Conservation (phyloP, 108 stramenopile genomes). For the Mediolabrus comicus region DNA sequence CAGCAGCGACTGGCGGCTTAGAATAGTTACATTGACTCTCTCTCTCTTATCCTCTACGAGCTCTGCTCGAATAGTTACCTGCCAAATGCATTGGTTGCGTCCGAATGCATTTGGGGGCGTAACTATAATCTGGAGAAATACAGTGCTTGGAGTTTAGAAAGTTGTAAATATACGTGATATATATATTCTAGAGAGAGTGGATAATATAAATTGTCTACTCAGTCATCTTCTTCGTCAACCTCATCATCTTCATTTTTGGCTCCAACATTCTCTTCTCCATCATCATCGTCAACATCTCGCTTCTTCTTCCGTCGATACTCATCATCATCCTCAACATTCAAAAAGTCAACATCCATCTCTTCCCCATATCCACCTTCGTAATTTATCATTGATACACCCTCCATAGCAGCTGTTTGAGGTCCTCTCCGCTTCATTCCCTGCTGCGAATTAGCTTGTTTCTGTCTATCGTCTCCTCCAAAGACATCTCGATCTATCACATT, state of each 20-base stretch:
- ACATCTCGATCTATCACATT: constrained; percentile 46
- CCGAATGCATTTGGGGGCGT: too few relatives aligned
- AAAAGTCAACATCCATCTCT: constrained; percentile 62
- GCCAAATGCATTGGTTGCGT: too few relatives aligned
- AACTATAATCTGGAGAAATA: too few relatives aligned
- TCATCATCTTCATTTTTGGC: constrained; percentile 3
- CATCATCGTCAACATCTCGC: constrained; percentile 4
- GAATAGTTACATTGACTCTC: too few relatives aligned
- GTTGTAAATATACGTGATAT: too few relatives aligned
- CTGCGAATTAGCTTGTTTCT: neutral
- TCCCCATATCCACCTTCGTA: constrained; percentile 58
- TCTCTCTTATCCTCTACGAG: too few relatives aligned
- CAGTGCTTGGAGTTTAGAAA: too few relatives aligned
- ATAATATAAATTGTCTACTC: too few relatives aligned
- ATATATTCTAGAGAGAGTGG: too few relatives aligned
- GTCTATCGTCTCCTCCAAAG: constrained; percentile 21
- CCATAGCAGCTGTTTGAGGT: constrained; percentile 18
- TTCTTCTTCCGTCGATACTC: neutral
- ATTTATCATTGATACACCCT: constrained; percentile 41
- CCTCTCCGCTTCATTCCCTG: constrained; percentile 15
- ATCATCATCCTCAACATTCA: constrained; percentile 38
- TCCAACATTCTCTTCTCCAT: neutral
- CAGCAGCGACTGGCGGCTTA: too few relatives aligned
- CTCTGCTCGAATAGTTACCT: too few relatives aligned
- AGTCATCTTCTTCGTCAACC: too few relatives aligned